Evolutionary conservation across 2,329 filamentous ascomycete genomes (phyloP), one percentile per base, ranked within the genome.

Genomic region (Albifimbria verrucaria): DNA sequence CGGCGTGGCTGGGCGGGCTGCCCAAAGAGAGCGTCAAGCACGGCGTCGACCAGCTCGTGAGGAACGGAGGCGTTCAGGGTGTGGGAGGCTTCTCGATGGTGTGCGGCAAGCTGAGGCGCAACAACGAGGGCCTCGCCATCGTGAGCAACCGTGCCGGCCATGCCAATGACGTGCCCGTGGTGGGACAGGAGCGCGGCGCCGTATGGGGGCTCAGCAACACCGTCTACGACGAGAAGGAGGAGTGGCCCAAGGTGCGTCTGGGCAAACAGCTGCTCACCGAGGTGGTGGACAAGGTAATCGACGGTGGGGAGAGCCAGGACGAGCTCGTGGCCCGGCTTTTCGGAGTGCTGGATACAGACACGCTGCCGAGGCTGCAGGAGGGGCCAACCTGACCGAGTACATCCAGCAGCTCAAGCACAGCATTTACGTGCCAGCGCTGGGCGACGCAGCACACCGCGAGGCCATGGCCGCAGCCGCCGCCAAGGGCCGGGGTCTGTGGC

Each of bases 41-140:
- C 3, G 83, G 82, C 59, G 79, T 85, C 17, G 63, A 75, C 50
- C 70, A 72, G 10, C 71, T 86, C 59, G 74, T 86, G 48, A 72
- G 76, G 41, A 76, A 77, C 24, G 73, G 73, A 21, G 68, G 80
- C 10, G 77, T 85, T 21, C 80, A 80, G 60, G 83, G 81, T 48
- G 81, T 87, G 17, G 85, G 85, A 7, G 85, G 85, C 1, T 88
- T 88, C 64, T 86, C 82, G 22, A 77, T 88, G 62, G 74, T 87
- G n/a, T 86, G 83, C 56, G 83, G 82, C 9, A 85, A 83, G 61
- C 70, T 88, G 59, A 67, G 72, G 48, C 69, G 67, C 46, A 74
- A 72, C 9, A 63, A 78, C 21, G 72, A 81, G 54, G 78, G 78
- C 0, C 69, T 87, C 11, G 83, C 81, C 7, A 80, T 88, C 50